phyloP scores from a whole-genome alignment of 2,329 filamentous ascomycete genomes.

The Lachnellula suecica region DNA sequence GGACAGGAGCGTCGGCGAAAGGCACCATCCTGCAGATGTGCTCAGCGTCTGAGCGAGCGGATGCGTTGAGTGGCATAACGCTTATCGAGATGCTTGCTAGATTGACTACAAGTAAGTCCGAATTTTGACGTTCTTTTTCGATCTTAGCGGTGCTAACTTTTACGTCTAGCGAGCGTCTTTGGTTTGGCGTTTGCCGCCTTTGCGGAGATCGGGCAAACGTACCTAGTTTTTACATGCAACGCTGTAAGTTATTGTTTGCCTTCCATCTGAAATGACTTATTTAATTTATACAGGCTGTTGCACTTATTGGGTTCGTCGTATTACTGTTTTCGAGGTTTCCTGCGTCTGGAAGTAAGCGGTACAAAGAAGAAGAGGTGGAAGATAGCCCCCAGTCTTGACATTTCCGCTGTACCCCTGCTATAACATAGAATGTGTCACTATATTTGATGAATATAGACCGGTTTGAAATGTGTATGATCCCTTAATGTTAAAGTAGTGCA shows the following conservation, averaged over 20 bases:
- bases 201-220: conserved; percentile 56
- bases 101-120: conserved; percentile 44
- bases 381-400: no score
- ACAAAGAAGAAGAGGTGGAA: conserved; percentile 1
- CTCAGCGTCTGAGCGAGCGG: conserved; percentile 56
- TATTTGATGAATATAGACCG: no score
- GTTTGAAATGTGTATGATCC: no score
- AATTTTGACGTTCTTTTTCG: not conserved
- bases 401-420: no score
- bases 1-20: conserved; percentile 68
- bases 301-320: conserved; percentile 49
- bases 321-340: conserved; percentile 46
- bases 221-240: conserved; percentile 68
- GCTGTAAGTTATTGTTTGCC: conserved; percentile 44
- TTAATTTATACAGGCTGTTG: conserved; percentile 44
- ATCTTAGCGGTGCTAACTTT: not conserved
- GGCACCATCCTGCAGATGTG: conserved; percentile 74
- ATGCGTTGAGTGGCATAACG: conserved; percentile 68
- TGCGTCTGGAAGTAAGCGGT: conserved; percentile 36
- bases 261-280: not conserved
- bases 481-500: no score
- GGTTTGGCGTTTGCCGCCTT: conserved; percentile 66
- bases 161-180: conserved; percentile 56
- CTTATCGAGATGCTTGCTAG: conserved; percentile 68
- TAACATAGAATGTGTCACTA: no score